phyloP scores from a whole-genome alignment of 2,329 filamentous ascomycete species.

The Cercospora sesami region DNA sequence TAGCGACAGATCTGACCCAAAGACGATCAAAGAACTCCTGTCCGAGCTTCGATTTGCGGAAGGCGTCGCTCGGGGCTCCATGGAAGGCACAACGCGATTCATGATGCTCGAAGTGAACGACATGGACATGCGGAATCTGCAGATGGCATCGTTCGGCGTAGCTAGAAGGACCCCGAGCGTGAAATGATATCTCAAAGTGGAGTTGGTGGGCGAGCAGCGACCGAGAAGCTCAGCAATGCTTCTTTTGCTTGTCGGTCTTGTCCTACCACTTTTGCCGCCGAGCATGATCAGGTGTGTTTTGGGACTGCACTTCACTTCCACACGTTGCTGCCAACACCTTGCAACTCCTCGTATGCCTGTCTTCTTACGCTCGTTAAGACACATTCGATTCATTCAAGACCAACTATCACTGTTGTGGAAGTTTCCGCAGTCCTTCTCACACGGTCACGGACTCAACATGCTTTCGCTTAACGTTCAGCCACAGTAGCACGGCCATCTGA shows the following conservation, averaged over 20 bases:
- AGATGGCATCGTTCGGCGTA: not conserved
- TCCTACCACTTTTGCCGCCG: not conserved
- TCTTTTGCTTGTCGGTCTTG: not conserved
- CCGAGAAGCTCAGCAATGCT: not conserved
- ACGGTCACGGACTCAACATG: not conserved
- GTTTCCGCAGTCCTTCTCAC: not conserved
- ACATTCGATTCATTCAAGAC: not conserved
- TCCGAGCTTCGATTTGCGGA: not conserved
- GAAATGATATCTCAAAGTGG: not conserved
- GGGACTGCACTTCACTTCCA: not conserved
- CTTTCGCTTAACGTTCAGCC: constrained; percentile 18
- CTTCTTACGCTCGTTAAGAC: not conserved
- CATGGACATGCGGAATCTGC: not conserved
- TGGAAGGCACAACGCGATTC: not conserved
- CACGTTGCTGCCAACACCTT: not conserved
- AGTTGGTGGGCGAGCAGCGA: not conserved
- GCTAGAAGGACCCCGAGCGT: not conserved
- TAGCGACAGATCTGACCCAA: not conserved
- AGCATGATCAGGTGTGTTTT: not conserved
- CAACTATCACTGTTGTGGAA: not conserved
- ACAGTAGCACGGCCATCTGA: constrained; percentile 15
- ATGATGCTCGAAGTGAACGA: not conserved
- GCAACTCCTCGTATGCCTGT: not conserved
- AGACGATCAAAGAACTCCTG: not conserved
- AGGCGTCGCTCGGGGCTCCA: not conserved